These are phyloP conservation scores for Saccharomyces hybrid DNA, from an alignment of 1,139 yeast genomes.

Conservation along the genomic window DNA sequence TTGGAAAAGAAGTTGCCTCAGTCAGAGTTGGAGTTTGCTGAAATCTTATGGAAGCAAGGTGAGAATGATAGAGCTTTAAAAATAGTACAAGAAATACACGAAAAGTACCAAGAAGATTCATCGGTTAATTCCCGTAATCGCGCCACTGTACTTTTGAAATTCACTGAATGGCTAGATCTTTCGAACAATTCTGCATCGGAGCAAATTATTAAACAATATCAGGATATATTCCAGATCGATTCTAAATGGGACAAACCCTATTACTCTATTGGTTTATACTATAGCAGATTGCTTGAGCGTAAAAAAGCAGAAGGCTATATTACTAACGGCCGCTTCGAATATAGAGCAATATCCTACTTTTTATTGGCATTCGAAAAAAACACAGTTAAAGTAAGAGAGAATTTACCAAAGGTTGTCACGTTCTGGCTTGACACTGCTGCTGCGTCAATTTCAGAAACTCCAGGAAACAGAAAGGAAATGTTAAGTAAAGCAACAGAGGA, in stretches of 20 bases:
- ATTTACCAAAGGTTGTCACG: slow-evolving; percentile 81
- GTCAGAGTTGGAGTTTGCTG: slow-evolving; percentile 75
- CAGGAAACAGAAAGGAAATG: slow-evolving; percentile 24
- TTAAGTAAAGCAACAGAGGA: slow-evolving; percentile 20
- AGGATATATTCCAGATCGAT: slow-evolving; percentile 49
- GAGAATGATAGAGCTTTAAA: slow-evolving; percentile 81
- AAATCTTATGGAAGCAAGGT: slow-evolving; percentile 83
- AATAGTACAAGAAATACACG: slow-evolving; percentile 43
- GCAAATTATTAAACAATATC: slow-evolving; percentile 64
- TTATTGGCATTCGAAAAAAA: slow-evolving; percentile 64
- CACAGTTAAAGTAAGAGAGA: slow-evolving; percentile 65
- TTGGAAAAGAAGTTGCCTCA: slow-evolving; percentile 36
- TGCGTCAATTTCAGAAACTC: slow-evolving; percentile 20
- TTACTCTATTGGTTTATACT: slow-evolving; percentile 73
- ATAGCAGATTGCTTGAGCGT: slow-evolving; percentile 67
- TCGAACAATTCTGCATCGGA: slow-evolving; percentile 80
- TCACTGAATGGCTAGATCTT: slow-evolving; percentile 82
- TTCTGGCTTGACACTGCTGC: slow-evolving; percentile 85
- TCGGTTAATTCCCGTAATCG: slow-evolving; percentile 27
- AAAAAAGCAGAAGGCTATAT: slow-evolving; percentile 35
- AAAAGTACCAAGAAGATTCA: slow-evolving; percentile 19
- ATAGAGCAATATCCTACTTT: slow-evolving; percentile 55
- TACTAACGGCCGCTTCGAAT: slow-evolving; percentile 57
- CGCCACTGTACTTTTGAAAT: slow-evolving; percentile 58
- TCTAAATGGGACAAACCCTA: slow-evolving; percentile 70